Base-by-base conservation (phyloP, 768 basidiomycete genomes). In the Candolleomyces aberdarensis region DNA sequence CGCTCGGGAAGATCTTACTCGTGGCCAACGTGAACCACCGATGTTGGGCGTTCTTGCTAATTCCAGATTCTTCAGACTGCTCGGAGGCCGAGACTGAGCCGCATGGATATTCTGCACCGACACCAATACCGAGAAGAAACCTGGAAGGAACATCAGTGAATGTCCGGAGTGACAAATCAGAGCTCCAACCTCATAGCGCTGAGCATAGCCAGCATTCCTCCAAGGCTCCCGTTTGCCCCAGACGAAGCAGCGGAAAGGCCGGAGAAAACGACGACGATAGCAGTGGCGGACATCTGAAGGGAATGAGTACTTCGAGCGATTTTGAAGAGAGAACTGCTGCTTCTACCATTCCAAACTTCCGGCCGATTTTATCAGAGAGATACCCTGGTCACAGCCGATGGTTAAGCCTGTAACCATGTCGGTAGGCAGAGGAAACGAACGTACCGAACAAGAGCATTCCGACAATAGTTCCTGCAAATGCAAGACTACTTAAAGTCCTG, bases 81-180 rank as follows among this genome's bases (percentile, higher is more conserved):
- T 97, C 96, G 1, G 92, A 89, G 7, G 89, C 89, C 5, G 93
- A 91, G 15, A 94, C 92, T 0, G 89, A 90, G 26, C 95, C 94
- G 63, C 92, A 92, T 7, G 95, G 95, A 65, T 96, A 96, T 71
- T 92, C 91, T 5, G 91, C 91, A 5, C 93, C 92, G 0, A 94
- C 81, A 22, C 94, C 94, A 57, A 96, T 88, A 41, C 96, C 96
- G 49, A 95, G 80, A 1, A 97, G 72, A 78, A 96, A 96, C 7
- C 92, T 92, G 61, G 29, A 14, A 20, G 43, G 61, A 39, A 3
- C 46, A 54, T 59, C 6, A 26, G 47, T 50, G 43, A 32, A n/a
- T 1, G 36, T 36, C 17, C 51, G 32, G 36, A 44, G 31, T 40
- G 48, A 58, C 4, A 29, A 31, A 55, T 39, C 22, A 31, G 36